Conservation (phyloP, 441 rosid genomes). For the Aquilaria agallochum region DNA sequence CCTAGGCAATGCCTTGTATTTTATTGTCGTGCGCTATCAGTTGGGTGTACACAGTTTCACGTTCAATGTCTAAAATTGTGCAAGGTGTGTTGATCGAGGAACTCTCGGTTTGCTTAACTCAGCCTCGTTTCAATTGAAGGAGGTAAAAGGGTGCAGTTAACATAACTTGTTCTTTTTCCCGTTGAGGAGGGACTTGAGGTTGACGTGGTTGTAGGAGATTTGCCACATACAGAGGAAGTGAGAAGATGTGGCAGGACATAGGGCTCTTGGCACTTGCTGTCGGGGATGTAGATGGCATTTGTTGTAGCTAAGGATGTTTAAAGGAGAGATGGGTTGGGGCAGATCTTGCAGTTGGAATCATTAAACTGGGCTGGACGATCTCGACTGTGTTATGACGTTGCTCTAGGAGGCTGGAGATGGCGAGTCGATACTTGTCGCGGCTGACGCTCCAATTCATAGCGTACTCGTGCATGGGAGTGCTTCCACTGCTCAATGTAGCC, state of each 20-base stretch:
- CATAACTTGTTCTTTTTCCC: slow-evolving; percentile 76
- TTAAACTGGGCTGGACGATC: slow-evolving; percentile 75
- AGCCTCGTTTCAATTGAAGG: slow-evolving; percentile 96
- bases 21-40: slow-evolving; percentile 92
- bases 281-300: slow-evolving; percentile 85
- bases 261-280: slow-evolving; percentile 79
- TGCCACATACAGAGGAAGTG: slow-evolving; percentile 94
- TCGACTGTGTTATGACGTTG: slow-evolving; percentile 72
- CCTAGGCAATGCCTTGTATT: slow-evolving; percentile 97
- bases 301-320: slow-evolving; percentile 89
- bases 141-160: slow-evolving; percentile 67
- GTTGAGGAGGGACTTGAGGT: slow-evolving; percentile 63
- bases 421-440: slow-evolving; percentile 92
- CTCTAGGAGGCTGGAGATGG: slow-evolving; percentile 91
- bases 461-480: slow-evolving; percentile 88
- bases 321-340: slow-evolving; percentile 82
- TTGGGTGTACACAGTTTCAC: slow-evolving; percentile 88
- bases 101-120: slow-evolving; percentile 85
- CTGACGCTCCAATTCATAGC: slow-evolving; percentile 99
- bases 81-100: slow-evolving; percentile 91
- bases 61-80: slow-evolving; percentile 95
- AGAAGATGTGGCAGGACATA: slow-evolving; percentile 89
- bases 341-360: slow-evolving; percentile 95
- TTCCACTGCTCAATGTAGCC: slow-evolving; percentile 89
- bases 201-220: slow-evolving; percentile 65